phyloP scores from a whole-genome alignment of 192 early-diverging fungal genomes.

The Fimicolochytrium jonesii region DNA sequence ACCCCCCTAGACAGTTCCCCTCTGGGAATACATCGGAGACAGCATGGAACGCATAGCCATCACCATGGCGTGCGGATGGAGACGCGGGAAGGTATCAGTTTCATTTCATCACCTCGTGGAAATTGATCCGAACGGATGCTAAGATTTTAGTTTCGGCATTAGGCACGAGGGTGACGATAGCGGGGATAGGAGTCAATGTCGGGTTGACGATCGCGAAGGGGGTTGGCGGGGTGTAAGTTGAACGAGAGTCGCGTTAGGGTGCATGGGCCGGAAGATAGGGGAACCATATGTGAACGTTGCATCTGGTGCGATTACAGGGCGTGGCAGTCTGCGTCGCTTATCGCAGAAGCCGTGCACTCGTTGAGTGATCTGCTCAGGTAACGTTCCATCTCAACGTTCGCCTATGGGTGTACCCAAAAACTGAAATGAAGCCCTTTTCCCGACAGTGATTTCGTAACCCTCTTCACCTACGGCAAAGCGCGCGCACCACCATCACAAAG shows the following conservation, averaged over 20 bases:
- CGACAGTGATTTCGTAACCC: conserved; percentile 67
- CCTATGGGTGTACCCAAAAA: background rate
- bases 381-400: background rate
- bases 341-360: conserved; percentile 80
- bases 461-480: conserved; percentile 73
- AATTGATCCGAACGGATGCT: no score
- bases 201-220: conserved; percentile 36
- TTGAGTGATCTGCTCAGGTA: conserved; percentile 53
- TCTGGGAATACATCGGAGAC: no score
- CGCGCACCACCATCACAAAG: conserved; percentile 51
- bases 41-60: no score
- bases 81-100: no score
- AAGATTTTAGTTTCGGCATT: no score
- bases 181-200: conserved; percentile 34
- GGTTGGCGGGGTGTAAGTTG: conserved; percentile 28
- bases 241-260: background rate
- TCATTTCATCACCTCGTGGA: no score
- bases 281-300: background rate
- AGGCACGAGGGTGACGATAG: conserved; percentile 36
- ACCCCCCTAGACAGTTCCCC: no score
- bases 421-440: no score
- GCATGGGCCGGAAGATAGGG: no score
- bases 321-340: conserved; percentile 67
- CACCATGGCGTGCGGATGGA: no score
- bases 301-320: background rate